These are phyloP conservation scores for Anisodus acutangulus DNA, from an alignment of 257 asterid species.

Conservation along the genomic window DNA sequence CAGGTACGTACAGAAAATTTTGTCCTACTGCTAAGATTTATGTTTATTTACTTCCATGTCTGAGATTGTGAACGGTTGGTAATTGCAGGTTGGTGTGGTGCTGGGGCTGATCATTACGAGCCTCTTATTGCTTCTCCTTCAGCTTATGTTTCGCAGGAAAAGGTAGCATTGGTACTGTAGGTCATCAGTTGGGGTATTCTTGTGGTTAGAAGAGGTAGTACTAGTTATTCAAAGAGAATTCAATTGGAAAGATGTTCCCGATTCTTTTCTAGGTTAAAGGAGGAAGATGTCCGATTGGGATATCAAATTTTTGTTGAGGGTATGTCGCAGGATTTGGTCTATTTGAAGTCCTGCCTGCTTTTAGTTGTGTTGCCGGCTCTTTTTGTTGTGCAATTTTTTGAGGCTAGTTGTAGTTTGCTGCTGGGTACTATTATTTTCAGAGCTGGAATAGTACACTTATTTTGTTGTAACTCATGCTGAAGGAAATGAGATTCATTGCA, in stretches of 20 bases:
- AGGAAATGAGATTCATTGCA: background rate
- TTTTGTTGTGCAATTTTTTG: conserved; percentile 33
- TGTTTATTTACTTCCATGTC: background rate
- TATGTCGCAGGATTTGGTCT: conserved; percentile 26
- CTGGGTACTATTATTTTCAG: conserved; percentile 29
- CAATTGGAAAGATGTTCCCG: conserved; percentile 31
- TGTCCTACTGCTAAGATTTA: background rate
- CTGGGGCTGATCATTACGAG: conserved; percentile 96
- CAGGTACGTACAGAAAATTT: conserved; percentile 61
- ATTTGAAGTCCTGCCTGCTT: conserved; percentile 23
- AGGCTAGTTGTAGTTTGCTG: conserved; percentile 31
- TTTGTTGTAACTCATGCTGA: conserved; percentile 32
- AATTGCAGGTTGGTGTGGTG: conserved; percentile 90
- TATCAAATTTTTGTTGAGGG: conserved; percentile 16
- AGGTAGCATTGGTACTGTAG: conserved; percentile 84
- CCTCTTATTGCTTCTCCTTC: conserved; percentile 81
- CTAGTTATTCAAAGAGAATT: conserved; percentile 18
- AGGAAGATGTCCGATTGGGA: conserved; percentile 27
- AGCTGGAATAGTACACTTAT: conserved; percentile 27
- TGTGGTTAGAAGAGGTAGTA: conserved; percentile 38
- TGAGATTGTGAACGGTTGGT: conserved; percentile 25
- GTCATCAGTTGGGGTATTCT: conserved; percentile 31
- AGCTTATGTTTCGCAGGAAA: conserved; percentile 68
- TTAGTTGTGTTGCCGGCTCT: background rate
- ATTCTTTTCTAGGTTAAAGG: conserved; percentile 41